phyloP scores from a whole-genome alignment of 148 eudicot species.

The Beta vulgaris region DNA sequence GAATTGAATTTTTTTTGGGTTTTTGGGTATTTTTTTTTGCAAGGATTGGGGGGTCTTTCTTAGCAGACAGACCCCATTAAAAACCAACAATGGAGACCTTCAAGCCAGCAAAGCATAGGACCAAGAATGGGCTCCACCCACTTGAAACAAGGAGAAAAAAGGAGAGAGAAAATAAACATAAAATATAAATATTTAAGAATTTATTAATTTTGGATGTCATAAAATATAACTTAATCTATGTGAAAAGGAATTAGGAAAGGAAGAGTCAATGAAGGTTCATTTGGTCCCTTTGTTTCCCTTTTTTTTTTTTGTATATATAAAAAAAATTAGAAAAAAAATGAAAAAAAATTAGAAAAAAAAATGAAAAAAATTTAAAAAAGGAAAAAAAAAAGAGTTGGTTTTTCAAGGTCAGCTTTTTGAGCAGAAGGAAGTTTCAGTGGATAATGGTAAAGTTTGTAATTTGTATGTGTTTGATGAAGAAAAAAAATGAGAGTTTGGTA shows the following conservation, averaged over 20 bases:
- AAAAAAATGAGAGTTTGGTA: background rate
- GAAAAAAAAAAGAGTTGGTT: slow-evolving; percentile 17
- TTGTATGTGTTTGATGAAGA: background rate
- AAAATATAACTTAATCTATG: background rate
- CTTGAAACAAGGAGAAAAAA: slow-evolving; percentile 19
- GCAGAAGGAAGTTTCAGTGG: slow-evolving; percentile 25
- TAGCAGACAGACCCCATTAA: slow-evolving; percentile 60
- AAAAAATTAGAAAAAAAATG: background rate
- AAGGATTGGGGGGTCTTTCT: slow-evolving; percentile 12
- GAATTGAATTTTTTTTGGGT: slow-evolving; percentile 7
- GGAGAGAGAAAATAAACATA: background rate
- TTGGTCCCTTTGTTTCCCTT: slow-evolving; percentile 22
- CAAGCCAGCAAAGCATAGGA: slow-evolving; percentile 80
- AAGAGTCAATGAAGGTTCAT: slow-evolving; percentile 40
- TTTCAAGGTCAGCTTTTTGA: slow-evolving; percentile 27
- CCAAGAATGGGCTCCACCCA: slow-evolving; percentile 66
- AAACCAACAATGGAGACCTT: slow-evolving; percentile 55
- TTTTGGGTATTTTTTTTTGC: background rate
- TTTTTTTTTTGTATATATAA: background rate
- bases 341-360: background rate
- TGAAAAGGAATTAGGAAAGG: slow-evolving; percentile 7
- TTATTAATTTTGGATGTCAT: background rate
- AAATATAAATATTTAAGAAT: too few species aligned
- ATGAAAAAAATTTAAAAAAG: background rate
- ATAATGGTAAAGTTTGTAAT: slow-evolving; percentile 1